Evolutionary conservation across 164 flowering plant genomes (phyloP), one percentile per base, ranked within the genome.

Genomic region (Annona squamosa): DNA sequence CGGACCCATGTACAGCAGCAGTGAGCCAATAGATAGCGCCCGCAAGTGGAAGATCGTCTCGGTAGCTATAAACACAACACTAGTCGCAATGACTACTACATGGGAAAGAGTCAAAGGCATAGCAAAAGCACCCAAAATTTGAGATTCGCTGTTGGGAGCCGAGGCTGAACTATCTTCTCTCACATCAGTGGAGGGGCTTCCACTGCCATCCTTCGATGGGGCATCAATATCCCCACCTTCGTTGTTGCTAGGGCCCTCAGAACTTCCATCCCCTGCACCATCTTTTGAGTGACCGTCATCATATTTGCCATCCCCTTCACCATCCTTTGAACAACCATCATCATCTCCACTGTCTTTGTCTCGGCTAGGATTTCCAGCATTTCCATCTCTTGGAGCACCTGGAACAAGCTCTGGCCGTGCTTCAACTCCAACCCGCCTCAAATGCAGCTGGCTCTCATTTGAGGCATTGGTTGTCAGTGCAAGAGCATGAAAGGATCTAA

Each of bases 401-500:
- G 17, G 82, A 19, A 89, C 85, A 70, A 92, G 74, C 46, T 90
- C 95, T 46, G 87, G 90, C n/a, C 83, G 86, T 37, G 91, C 77
- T 82, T 93, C 99, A 62, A 94, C 92, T 65, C 96, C 98, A 75
- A 90, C 99, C 65, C 94, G 85, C 75, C 99, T 85, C 80, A 94
- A 77, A 79, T 94, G 99, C 64, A 94, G 77, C 99, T 94, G 87
- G 68, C 59, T 65, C 59, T 65, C 65, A 77, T 68, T 64, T 37
- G 17, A 48, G 73, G 56, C 45, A 48, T 13, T 43, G 65, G 46
- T 16, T 2, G 9, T 67, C 9, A n/a, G n/a, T 5, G 42, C 46
- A 61, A 3, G 13, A 62, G 26, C 41, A 45, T 43, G 37, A 26
- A 26, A 26, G 37, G 37, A 26, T 26, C 37, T 26, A 26, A 26